Base-by-base conservation (phyloP, 2,329 filamentous ascomycete species). In the Bipolaris victoriae region DNA sequence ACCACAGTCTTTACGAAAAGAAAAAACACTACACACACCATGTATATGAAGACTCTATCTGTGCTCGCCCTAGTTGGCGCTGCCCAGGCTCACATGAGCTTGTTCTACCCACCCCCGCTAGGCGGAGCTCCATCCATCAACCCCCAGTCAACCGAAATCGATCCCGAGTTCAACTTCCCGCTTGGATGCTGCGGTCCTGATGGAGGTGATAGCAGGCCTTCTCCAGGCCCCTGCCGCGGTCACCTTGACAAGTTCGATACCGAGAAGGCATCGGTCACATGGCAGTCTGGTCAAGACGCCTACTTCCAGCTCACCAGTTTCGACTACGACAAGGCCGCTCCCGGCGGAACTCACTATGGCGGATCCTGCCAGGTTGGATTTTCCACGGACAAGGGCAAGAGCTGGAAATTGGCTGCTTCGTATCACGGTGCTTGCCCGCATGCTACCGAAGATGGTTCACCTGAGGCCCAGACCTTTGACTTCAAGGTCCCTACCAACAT, bases 351-450 rank as follows among this genome's bases (percentile, higher is more conserved):
- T 39, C 80, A 82, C 61, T 80, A 74, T 51, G 80, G 80, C 50
- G 80, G 80, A 33, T 78, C 74, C 9, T 82, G 80, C 64, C 80
- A 82, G 61, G 76, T 80, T 7, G 80, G 80, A 6, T 78, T 80
- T 64, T 78, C 75, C 15, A 66, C 69, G 18, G 79, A 82, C 57
- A 67, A 70, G 35, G 80, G 79, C 52, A 66, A 75, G 51, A 80
- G 75, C 1, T 82, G 81, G 72, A 76, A 76, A 49, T 76, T 81
- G 5, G 78, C 76, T 4, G 77, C 75, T 10, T 78, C 75, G 9
- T 82, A 79, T 63, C 77, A 82, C 55, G 80, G 80, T 22, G 77
- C 80, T 63, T 82, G 80, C 63, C 80, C 80, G 5, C 77, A 78
- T 55, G 76, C 78, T 37, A 64, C 65, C 11, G 57, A 74, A 16